Conservation (phyloP, 352 stramenopile genomes). For the Globisporangium solare region DNA sequence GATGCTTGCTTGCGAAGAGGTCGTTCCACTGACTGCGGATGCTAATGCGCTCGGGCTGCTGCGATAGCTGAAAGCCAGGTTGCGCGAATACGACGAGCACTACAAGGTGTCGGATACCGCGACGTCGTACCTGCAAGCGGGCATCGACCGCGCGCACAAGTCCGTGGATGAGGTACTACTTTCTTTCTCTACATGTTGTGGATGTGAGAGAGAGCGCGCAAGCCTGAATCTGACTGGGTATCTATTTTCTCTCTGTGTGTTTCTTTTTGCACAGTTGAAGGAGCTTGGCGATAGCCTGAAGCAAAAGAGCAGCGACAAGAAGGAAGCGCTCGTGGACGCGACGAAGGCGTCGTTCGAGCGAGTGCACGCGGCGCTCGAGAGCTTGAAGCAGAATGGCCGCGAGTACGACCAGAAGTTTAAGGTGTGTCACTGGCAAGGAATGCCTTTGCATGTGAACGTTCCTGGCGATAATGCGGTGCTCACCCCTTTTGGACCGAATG, state of each 20-base stretch:
- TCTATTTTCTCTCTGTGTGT: not conserved
- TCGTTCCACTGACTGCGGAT: no score
- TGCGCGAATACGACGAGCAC: slow-evolving; percentile 62
- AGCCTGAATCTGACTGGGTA: no score
- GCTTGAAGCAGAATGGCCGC: slow-evolving; percentile 49
- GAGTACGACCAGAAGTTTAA: slow-evolving; percentile 71
- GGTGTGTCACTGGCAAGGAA: not conserved
- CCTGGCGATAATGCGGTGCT: no score
- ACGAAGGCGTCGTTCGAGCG: slow-evolving; percentile 53
- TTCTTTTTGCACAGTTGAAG: slow-evolving; percentile 30
- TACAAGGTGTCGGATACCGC: slow-evolving; percentile 73
- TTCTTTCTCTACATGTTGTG: no score
- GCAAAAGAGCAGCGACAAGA: slow-evolving; percentile 46
- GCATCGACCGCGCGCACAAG: slow-evolving; percentile 59
- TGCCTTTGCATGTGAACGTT: no score
- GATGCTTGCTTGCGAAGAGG: no score
- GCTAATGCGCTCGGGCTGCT: not conserved
- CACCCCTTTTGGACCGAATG: no score
- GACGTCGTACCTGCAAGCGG: slow-evolving; percentile 55
- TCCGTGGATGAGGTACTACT: slow-evolving; percentile 50
- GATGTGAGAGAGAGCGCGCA: no score
- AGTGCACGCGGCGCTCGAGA: slow-evolving; percentile 45
- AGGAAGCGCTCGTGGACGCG: slow-evolving; percentile 39
- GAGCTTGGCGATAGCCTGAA: slow-evolving; percentile 46
- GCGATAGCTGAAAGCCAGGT: slow-evolving; percentile 33